A percentile compares a stretch with the other conserved stretches of the same genome.
phyloP scores from a whole-genome alignment of 345 rosid species.

The Microthlaspi erraticum region DNA sequence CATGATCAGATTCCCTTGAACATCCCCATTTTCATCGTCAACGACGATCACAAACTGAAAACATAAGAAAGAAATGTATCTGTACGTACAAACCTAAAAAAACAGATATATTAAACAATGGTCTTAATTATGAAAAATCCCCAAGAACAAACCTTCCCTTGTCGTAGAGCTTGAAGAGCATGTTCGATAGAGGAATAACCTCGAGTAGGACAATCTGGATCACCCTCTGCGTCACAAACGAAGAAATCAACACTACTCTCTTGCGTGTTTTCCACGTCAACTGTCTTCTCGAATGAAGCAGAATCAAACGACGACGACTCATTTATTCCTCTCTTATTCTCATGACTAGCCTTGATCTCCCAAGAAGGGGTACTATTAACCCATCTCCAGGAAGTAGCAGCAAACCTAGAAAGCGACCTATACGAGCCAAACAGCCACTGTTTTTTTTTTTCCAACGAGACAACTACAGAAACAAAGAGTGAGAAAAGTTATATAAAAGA shows the following conservation, averaged over 20 bases:
- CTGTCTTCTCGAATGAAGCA: conserved; percentile 54
- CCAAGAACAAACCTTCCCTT: conserved; percentile 65
- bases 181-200: conserved; percentile 73
- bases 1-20: conserved; percentile 85
- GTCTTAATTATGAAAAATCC: neutral
- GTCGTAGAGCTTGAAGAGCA: conserved; percentile 60
- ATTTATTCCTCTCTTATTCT: conserved; percentile 44
- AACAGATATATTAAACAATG: conserved; percentile 6
- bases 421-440: conserved; percentile 35
- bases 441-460: neutral
- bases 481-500: neutral
- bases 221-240: conserved; percentile 90
- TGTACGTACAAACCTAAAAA: neutral
- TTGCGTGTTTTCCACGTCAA: conserved; percentile 61
- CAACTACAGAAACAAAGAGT: neutral
- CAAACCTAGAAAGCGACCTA: conserved; percentile 46
- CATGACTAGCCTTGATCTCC: conserved; percentile 45
- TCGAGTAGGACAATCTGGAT: conserved; percentile 84
- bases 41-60: conserved; percentile 85
- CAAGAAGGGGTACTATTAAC: conserved; percentile 39
- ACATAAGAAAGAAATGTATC: neutral
- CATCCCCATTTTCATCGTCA: conserved; percentile 76
- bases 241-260: conserved; percentile 82
- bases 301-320: conserved; percentile 46
- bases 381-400: conserved; percentile 47